A percentile compares a stretch with the other conserved stretches of the same genome.
Evolutionary conservation across 345 rosid genomes (phyloP).

Genomic region (Clausena lansium): DNA sequence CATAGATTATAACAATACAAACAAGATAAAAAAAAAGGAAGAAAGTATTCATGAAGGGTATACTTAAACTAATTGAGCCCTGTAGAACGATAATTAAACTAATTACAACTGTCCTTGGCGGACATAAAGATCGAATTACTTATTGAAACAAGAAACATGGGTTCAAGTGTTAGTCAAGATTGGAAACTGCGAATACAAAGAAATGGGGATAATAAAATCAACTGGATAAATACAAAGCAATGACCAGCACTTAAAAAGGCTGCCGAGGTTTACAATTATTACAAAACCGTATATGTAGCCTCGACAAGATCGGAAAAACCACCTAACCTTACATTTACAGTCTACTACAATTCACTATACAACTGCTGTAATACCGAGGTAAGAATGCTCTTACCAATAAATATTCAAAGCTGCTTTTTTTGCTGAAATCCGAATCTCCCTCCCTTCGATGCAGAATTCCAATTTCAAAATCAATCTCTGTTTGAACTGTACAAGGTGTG

Average conservation of each 20-base stretch:
- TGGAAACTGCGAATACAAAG: background rate
- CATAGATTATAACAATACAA: no score
- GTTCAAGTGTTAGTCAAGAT: background rate
- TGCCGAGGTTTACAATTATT: background rate
- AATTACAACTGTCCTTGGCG: background rate
- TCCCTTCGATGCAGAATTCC: background rate
- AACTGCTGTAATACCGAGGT: conserved; percentile 14
- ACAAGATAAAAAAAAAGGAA: no score
- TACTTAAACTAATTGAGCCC: background rate
- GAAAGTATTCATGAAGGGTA: background rate
- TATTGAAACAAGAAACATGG: background rate
- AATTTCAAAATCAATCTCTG: conserved; percentile 7
- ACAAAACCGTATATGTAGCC: background rate
- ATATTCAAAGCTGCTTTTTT: background rate
- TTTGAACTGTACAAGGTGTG: conserved; percentile 27
- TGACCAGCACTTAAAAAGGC: background rate
- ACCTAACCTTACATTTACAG: conserved; percentile 27
- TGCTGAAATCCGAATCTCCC: background rate
- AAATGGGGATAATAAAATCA: background rate
- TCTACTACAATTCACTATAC: conserved; percentile 26
- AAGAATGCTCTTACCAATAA: background rate
- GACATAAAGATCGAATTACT: background rate
- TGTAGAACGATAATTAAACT: no score
- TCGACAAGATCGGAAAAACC: background rate
- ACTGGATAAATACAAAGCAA: background rate